Conservation (phyloP, 257 asterid species). For the Fraxinus cuspidata region DNA sequence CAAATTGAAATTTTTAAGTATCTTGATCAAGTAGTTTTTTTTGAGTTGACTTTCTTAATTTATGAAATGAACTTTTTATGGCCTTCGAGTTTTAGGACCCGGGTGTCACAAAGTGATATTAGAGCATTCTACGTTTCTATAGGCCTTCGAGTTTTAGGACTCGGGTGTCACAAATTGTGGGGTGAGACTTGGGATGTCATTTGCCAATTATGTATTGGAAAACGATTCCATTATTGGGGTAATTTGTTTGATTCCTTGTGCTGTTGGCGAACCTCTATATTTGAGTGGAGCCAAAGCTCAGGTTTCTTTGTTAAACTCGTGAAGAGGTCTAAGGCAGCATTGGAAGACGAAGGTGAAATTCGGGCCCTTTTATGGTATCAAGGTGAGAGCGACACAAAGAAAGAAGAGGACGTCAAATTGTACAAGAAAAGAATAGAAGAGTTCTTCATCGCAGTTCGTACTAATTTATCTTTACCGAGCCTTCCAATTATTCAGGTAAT, state of each 20-base stretch:
- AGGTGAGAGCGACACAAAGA: conserved; percentile 34
- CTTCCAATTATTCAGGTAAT: conserved; percentile 32
- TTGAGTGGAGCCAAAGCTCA: conserved; percentile 30
- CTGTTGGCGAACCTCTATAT: conserved; percentile 37
- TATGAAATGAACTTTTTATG: too few species aligned
- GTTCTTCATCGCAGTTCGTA: conserved; percentile 28
- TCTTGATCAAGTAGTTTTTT: too few species aligned
- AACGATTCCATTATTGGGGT: conserved; percentile 2
- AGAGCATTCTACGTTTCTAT: too few species aligned
- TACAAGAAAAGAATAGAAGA: conserved; percentile 27
- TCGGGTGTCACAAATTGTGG: neutral
- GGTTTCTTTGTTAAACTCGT: too few species aligned
- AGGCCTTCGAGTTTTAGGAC: too few species aligned
- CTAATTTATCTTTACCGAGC: too few species aligned
- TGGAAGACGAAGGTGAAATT: conserved; percentile 10
- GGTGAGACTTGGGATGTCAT: conserved; percentile 41
- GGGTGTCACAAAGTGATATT: too few species aligned
- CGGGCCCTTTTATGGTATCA: conserved; percentile 43
- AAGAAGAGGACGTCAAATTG: neutral
- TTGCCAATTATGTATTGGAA: conserved; percentile 30
- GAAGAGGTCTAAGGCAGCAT: conserved; percentile 17
- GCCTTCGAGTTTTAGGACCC: too few species aligned
- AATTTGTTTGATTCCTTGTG: conserved; percentile 43
- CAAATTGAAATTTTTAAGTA: too few species aligned
- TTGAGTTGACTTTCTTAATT: too few species aligned